Evolutionary conservation across 352 stramenopile genomes (phyloP).

Genomic region (Halophytophthora polymorphica): DNA sequence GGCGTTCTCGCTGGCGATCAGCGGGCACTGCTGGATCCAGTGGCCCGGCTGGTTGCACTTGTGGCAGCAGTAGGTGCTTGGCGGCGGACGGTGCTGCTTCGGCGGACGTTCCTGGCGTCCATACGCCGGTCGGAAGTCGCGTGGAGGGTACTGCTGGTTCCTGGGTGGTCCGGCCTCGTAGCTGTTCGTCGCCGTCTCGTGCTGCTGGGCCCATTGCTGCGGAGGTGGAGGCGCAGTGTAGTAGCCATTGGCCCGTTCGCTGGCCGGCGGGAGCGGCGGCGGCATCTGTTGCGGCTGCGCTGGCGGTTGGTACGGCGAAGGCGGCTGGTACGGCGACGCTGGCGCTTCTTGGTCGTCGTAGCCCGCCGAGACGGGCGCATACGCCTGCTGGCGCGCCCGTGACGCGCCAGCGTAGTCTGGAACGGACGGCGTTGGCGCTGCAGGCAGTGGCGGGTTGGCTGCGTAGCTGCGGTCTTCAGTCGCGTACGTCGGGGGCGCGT

Average conservation of each 20-base stretch:
- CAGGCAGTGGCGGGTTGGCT: constrained; percentile 13
- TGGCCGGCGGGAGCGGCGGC: background rate
- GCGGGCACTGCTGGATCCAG: constrained; percentile 75
- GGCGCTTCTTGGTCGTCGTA: constrained; percentile 5
- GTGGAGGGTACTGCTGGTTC: constrained; percentile 13
- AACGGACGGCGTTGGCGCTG: constrained; percentile 8
- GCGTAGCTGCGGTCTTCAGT: constrained; percentile 10
- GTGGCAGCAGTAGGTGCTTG: constrained; percentile 68
- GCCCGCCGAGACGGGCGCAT: constrained; percentile 23
- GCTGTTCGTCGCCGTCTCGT: constrained; percentile 7
- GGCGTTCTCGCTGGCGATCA: constrained; percentile 23
- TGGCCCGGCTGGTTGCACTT: constrained; percentile 75
- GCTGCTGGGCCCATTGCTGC: background rate
- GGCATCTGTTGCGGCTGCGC: constrained; percentile 9
- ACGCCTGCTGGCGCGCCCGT: constrained; percentile 36
- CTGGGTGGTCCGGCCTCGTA: constrained; percentile 6
- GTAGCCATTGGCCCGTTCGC: background rate
- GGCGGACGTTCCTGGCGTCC: constrained; percentile 14
- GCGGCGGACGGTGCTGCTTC: constrained; percentile 36
- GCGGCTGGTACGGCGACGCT: constrained; percentile 1
- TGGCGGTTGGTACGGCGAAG: constrained; percentile 4
- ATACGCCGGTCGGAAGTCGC: constrained; percentile 3
- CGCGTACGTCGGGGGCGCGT: constrained; percentile 10
- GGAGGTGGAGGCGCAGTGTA: background rate
- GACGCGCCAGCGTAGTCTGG: constrained; percentile 31